These are phyloP conservation scores for Nicotiana rustica DNA, from an alignment of 305 asterid genomes.

Conservation along the genomic window DNA sequence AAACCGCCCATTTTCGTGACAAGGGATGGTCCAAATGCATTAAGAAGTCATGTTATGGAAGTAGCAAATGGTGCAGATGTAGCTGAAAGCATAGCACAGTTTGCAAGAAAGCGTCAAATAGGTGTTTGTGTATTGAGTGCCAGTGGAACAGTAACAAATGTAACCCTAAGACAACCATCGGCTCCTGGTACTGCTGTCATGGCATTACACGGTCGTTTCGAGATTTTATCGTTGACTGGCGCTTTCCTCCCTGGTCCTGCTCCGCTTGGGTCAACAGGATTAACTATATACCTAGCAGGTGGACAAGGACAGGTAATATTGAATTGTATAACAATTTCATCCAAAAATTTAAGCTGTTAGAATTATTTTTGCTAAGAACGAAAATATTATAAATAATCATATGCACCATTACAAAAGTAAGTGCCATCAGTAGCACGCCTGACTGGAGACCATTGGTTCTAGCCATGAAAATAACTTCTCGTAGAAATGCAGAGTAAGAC, in stretches of 20 bases:
- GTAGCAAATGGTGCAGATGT: constrained; percentile 51
- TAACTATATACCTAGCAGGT: constrained; percentile 50
- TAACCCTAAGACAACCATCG: constrained; percentile 52
- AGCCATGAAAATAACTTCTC: no score
- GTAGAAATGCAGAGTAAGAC: no score
- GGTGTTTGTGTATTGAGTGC: constrained; percentile 50
- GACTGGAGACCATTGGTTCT: no score
- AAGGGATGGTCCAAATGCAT: no score
- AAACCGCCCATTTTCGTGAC: no score
- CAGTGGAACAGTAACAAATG: constrained; percentile 50
- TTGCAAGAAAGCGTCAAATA: no score
- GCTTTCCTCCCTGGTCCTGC: constrained; percentile 50
- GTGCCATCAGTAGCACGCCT: no score
- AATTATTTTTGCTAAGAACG: no score
- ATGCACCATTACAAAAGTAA: no score
- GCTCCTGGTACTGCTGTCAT: constrained; percentile 46
- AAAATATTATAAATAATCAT: no score
- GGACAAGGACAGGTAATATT: constrained; percentile 53
- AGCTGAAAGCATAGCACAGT: constrained; percentile 38
- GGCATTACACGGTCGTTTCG: constrained; percentile 52
- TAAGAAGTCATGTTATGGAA: constrained; percentile 50
- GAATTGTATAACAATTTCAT: no score
- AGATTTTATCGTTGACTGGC: constrained; percentile 50
- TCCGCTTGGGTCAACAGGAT: constrained; percentile 51
- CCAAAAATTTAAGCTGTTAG: no score